phyloP scores from a whole-genome alignment of 2,329 filamentous ascomycete genomes.

The Epicoccum sorghinum region DNA sequence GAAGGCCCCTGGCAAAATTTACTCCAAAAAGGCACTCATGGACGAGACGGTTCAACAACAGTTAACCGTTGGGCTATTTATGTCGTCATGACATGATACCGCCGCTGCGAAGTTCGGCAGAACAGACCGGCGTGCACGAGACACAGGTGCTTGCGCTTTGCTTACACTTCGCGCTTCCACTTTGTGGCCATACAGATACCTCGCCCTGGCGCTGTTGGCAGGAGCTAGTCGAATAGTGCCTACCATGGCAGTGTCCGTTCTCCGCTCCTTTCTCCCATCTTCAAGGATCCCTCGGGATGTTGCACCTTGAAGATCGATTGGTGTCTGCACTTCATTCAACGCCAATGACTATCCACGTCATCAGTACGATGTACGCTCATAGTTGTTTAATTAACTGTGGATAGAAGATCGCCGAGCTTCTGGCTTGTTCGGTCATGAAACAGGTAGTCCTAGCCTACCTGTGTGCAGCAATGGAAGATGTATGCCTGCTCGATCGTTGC shows the following conservation, averaged over 20 bases:
- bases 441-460: slow-evolving; percentile 21
- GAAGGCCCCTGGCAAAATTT: slow-evolving; percentile 41
- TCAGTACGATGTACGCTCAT: neutral
- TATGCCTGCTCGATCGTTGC: neutral
- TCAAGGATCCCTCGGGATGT: neutral
- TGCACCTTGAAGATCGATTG: neutral
- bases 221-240: neutral
- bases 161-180: no score
- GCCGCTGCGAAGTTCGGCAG: neutral
- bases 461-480: slow-evolving; percentile 21
- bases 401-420: neutral
- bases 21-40: slow-evolving; percentile 32
- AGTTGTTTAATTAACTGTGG: neutral
- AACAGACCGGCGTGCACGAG: slow-evolving; percentile 1
- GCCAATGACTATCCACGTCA: neutral
- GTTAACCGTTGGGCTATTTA: no score
- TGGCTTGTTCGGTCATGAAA: slow-evolving; percentile 14
- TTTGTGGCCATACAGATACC: no score
- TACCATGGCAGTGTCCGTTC: neutral
- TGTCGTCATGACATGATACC: neutral
- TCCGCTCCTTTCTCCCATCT: slow-evolving; percentile 9
- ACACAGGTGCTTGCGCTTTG: neutral
- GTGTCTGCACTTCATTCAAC: slow-evolving; percentile 9
- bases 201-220: neutral
- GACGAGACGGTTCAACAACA: neutral